Conservation (phyloP, 805 yeast genomes). For the Ogataea ganodermae region DNA sequence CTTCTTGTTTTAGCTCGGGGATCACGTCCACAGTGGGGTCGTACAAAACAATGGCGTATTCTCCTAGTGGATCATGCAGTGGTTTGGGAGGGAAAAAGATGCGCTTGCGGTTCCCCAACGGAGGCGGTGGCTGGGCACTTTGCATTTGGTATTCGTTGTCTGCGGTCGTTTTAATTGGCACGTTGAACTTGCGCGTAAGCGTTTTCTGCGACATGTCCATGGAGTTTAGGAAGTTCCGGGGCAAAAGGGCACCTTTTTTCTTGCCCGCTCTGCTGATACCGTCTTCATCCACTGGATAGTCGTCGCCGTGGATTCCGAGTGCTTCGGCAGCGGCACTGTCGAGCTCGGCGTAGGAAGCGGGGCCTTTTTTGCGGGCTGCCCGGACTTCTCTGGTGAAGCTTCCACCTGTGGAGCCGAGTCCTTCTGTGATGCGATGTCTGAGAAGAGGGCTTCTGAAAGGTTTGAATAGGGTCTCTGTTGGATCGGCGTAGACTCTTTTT, state of each 20-base stretch:
- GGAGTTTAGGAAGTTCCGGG: slow-evolving; percentile 50
- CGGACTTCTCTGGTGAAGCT: slow-evolving; percentile 17
- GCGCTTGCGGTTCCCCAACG: slow-evolving; percentile 78
- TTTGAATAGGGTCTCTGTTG: slow-evolving; percentile 52
- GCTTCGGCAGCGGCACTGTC: too few species aligned
- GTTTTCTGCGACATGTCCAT: slow-evolving; percentile 42
- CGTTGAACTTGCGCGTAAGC: slow-evolving; percentile 52
- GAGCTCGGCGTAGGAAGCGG: slow-evolving; percentile 43
- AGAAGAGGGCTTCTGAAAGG: slow-evolving; percentile 71
- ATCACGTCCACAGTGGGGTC: slow-evolving; percentile 87
- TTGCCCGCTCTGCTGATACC: slow-evolving; percentile 35
- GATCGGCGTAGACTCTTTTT: slow-evolving; percentile 53
- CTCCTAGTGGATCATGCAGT: slow-evolving; percentile 91
- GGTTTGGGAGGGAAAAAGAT: slow-evolving; percentile 81
- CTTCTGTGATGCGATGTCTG: neutral
- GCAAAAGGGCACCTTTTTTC: slow-evolving; percentile 61
- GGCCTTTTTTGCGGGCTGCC: slow-evolving; percentile 36
- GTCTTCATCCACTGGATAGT: slow-evolving; percentile 28
- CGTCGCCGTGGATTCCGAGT: neutral
- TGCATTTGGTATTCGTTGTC: slow-evolving; percentile 33
- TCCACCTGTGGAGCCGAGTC: too few species aligned
- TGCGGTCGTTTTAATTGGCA: slow-evolving; percentile 55
- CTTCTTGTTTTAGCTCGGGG: slow-evolving; percentile 35
- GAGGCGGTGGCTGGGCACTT: slow-evolving; percentile 59
- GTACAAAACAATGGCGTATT: slow-evolving; percentile 89